A percentile compares a stretch with the other conserved stretches of the same genome.
phyloP scores from a whole-genome alignment of 1,284 basidiomycete genomes.

The Fomitopsis betulina region DNA sequence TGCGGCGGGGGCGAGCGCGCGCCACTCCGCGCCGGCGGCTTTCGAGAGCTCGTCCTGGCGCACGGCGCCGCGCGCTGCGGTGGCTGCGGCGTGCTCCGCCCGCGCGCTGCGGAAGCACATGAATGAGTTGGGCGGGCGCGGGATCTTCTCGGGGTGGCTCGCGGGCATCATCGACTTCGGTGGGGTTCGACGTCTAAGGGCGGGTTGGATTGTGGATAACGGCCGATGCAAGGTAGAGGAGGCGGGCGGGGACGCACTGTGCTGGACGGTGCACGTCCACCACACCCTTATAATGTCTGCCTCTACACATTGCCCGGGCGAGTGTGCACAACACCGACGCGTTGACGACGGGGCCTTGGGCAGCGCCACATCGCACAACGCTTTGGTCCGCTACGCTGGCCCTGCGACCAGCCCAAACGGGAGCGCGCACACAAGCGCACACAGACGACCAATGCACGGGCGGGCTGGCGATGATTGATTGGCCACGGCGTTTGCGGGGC shows the following conservation, averaged over 20 bases:
- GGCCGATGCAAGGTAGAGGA: too few relatives aligned
- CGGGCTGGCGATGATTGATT: neutral
- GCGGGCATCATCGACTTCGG: neutral
- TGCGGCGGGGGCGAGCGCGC: neutral
- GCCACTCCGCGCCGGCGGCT: neutral
- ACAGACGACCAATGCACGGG: neutral
- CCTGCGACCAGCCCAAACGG: neutral
- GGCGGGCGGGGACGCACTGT: too few relatives aligned
- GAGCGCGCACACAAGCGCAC: too few relatives aligned
- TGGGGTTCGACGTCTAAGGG: neutral
- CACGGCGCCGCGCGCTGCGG: neutral
- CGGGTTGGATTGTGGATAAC: neutral
- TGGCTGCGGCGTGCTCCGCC: neutral
- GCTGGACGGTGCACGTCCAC: neutral
- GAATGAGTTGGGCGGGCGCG: constrained; percentile 2
- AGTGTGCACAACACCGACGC: neutral
- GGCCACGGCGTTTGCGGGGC: too few relatives aligned
- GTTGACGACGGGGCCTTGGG: neutral
- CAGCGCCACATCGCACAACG: neutral
- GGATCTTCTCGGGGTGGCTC: neutral
- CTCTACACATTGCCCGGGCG: neutral
- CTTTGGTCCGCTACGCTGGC: too few relatives aligned
- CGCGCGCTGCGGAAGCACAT: neutral
- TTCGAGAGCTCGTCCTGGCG: constrained; percentile 1
- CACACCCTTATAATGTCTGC: neutral